These are phyloP conservation scores for Lactarius pseudohatsudake DNA, from an alignment of 768 basidiomycete genomes.

Conservation along the genomic window DNA sequence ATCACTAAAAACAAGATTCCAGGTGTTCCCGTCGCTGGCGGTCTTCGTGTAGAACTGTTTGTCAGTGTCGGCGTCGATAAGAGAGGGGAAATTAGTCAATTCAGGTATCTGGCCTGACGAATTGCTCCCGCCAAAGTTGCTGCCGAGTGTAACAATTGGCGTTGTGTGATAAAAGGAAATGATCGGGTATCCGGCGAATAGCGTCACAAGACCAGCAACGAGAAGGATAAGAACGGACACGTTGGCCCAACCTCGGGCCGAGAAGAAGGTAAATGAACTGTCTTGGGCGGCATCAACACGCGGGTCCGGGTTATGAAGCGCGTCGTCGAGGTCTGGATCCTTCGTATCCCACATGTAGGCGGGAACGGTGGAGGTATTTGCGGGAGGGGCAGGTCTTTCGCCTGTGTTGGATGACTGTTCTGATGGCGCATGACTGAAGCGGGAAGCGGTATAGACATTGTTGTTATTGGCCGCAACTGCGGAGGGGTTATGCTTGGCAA, in stretches of 20 bases:
- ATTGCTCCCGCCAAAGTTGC: conserved; percentile 92
- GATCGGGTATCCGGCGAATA: conserved; percentile 91
- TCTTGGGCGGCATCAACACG: conserved; percentile 62
- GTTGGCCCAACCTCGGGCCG: conserved; percentile 81
- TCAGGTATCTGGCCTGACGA: conserved; percentile 82
- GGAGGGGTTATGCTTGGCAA: conserved; percentile 54
- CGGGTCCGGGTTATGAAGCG: conserved; percentile 85
- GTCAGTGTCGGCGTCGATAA: conserved; percentile 83
- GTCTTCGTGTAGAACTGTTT: conserved; percentile 50
- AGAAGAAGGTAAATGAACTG: conserved; percentile 68
- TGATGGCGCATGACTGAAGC: conserved; percentile 58
- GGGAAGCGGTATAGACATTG: conserved; percentile 48
- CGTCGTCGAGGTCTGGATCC: conserved; percentile 88
- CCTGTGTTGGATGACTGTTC: conserved; percentile 44
- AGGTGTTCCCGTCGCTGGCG: conserved; percentile 74
- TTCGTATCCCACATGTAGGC: conserved; percentile 73
- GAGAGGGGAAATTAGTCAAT: conserved; percentile 59
- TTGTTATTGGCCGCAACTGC: conserved; percentile 33
- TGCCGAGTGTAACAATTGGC: conserved; percentile 41
- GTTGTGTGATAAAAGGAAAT: conserved; percentile 50
- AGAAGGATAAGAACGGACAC: conserved; percentile 70
- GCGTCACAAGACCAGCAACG: conserved; percentile 61
- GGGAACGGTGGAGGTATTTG: conserved; percentile 61
- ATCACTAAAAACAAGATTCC: conserved; percentile 85
- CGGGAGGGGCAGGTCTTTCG: conserved; percentile 42